A percentile compares a stretch with the other conserved stretches of the same genome.
These are phyloP conservation scores for Phycomyces nitens DNA, from an alignment of 192 early-diverging fungal species.

Conservation along the genomic window DNA sequence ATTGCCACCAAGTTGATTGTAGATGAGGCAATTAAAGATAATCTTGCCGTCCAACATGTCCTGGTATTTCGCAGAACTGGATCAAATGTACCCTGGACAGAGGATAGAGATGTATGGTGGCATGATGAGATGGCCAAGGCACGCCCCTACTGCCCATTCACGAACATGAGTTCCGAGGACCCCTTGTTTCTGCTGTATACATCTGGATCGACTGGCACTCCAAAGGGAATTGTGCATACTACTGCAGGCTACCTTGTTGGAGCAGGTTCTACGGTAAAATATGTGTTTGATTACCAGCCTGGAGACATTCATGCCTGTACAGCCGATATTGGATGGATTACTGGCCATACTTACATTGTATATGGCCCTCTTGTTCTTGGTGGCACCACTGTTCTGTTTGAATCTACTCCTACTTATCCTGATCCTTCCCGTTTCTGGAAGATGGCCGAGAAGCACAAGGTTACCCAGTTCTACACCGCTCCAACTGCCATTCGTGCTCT, in stretches of 20 bases:
- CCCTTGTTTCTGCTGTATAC: constrained; percentile 96
- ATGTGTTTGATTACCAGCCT: constrained; percentile 90
- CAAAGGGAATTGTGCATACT: constrained; percentile 94
- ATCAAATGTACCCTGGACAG: constrained; percentile 67
- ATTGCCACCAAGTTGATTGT: constrained; percentile 90
- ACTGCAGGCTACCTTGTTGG: constrained; percentile 94
- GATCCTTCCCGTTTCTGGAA: constrained; percentile 77
- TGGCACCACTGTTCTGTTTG: constrained; percentile 89
- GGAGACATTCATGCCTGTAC: constrained; percentile 89
- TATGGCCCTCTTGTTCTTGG: constrained; percentile 89
- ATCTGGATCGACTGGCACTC: constrained; percentile 83
- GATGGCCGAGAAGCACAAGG: constrained; percentile 81
- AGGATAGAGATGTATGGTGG: constrained; percentile 88
- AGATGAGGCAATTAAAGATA: constrained; percentile 79
- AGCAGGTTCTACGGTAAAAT: constrained; percentile 78
- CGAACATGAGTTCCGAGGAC: constrained; percentile 85
- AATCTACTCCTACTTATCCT: constrained; percentile 92
- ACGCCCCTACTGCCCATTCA: constrained; percentile 82
- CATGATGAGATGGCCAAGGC: constrained; percentile 83
- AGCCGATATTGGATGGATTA: constrained; percentile 92
- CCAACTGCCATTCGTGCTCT: constrained; percentile 97
- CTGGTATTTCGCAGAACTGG: constrained; percentile 91
- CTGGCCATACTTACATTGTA: constrained; percentile 85
- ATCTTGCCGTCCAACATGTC: constrained; percentile 65
- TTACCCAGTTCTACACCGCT: constrained; percentile 97